These are phyloP conservation scores for Murraya paniculata DNA, from an alignment of 345 rosid species.

Conservation along the genomic window DNA sequence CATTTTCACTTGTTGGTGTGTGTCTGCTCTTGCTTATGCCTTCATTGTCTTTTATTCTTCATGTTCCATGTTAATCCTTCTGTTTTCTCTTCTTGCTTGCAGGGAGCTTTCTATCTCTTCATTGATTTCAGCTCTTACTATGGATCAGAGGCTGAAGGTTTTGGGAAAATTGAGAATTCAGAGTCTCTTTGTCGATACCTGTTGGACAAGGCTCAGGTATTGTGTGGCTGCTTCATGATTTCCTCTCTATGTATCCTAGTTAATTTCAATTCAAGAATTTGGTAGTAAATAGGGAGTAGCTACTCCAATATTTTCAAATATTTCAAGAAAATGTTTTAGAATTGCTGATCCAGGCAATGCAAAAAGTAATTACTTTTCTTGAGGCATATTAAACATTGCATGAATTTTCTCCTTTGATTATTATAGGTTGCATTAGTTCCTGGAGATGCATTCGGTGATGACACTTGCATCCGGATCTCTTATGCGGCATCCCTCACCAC, in stretches of 20 bases:
- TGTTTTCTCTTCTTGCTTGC: conserved; percentile 23
- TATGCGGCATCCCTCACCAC: conserved; percentile 81
- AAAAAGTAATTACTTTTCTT: background rate
- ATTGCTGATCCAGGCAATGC: background rate
- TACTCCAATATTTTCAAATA: background rate
- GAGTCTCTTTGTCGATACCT: conserved; percentile 66
- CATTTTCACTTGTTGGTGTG: background rate
- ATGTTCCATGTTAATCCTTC: background rate
- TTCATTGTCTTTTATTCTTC: background rate
- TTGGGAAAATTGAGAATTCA: conserved; percentile 67
- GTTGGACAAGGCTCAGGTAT: conserved; percentile 62
- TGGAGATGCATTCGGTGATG: conserved; percentile 97
- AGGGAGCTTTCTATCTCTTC: conserved; percentile 98
- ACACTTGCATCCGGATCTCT: conserved; percentile 80
- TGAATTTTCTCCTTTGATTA: background rate
- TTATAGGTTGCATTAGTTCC: conserved; percentile 91
- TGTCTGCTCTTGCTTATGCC: conserved; percentile 35
- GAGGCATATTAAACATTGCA: background rate
- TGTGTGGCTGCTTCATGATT: background rate
- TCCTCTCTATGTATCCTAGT: background rate
- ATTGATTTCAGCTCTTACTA: conserved; percentile 80
- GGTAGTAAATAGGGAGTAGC: background rate
- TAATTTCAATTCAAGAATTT: background rate
- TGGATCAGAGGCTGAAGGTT: conserved; percentile 74
- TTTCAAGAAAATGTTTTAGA: background rate